Conservation (phyloP, 2,329 filamentous ascomycete genomes). For the Pseudogymnoascus sp. region DNA sequence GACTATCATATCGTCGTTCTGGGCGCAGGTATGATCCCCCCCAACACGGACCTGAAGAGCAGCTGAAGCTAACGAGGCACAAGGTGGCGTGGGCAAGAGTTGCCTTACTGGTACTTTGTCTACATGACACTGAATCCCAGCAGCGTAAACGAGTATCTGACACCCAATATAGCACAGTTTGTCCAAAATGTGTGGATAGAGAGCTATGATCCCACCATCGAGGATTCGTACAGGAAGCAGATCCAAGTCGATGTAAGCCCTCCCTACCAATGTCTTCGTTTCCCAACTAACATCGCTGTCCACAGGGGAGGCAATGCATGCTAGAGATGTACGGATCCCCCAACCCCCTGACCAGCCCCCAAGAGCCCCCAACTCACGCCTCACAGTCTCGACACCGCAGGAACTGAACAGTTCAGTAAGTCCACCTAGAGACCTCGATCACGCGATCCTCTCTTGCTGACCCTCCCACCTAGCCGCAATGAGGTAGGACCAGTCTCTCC, state of each 20-base stretch:
- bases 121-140: slow-evolving; percentile 17
- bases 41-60: neutral
- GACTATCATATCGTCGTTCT: slow-evolving; percentile 64
- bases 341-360: slow-evolving; percentile 2
- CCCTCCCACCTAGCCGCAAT: slow-evolving; percentile 42
- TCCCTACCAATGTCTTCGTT: neutral
- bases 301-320: slow-evolving; percentile 63
- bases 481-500: slow-evolving; percentile 39
- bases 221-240: slow-evolving; percentile 55
- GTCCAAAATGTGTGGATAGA: slow-evolving; percentile 74
- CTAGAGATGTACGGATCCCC: slow-evolving; percentile 55
- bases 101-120: slow-evolving; percentile 59
- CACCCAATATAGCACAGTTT: slow-evolving; percentile 55
- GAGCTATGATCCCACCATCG: slow-evolving; percentile 57
- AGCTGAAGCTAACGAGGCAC: slow-evolving; percentile 12
- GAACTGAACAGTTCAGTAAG: slow-evolving; percentile 72
- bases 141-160: slow-evolving; percentile 13
- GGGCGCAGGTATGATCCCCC: slow-evolving; percentile 46
- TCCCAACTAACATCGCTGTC: slow-evolving; percentile 13
- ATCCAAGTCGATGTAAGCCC: slow-evolving; percentile 62
- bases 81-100: slow-evolving; percentile 69
- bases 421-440: slow-evolving; percentile 15
- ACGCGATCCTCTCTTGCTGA: slow-evolving; percentile 24
- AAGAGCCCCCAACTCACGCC: slow-evolving; percentile 17
- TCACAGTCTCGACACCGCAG: slow-evolving; percentile 60